A percentile compares a stretch with the other conserved stretches of the same genome.
These are phyloP conservation scores for Catharanthus roseus DNA, from an alignment of 257 asterid species.

Conservation along the genomic window DNA sequence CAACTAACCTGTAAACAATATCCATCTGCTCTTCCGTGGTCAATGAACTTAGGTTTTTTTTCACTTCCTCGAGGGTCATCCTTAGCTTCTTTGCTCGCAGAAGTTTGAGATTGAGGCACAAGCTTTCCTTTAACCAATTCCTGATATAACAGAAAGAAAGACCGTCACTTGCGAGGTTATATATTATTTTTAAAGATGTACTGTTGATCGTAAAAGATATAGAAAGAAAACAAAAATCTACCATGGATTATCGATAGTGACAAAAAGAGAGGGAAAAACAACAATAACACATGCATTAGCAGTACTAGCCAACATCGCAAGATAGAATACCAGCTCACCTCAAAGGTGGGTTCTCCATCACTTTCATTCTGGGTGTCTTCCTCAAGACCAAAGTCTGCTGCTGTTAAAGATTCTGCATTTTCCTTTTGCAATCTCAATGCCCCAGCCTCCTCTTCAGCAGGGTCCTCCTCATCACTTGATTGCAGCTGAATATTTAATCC, in stretches of 20 bases:
- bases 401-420: slow-evolving; percentile 42
- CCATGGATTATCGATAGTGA: neutral
- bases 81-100: slow-evolving; percentile 35
- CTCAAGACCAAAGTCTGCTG: slow-evolving; percentile 74
- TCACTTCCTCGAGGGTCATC: slow-evolving; percentile 56
- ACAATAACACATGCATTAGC: neutral
- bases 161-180: neutral
- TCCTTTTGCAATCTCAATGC: slow-evolving; percentile 55
- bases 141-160: slow-evolving; percentile 29
- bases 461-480: slow-evolving; percentile 72
- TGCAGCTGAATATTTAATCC: slow-evolving; percentile 33
- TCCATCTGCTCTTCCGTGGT: slow-evolving; percentile 91
- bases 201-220: neutral
- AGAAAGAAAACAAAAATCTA: neutral
- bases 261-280: neutral
- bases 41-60: slow-evolving; percentile 66
- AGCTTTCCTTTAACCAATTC: slow-evolving; percentile 57
- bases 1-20: slow-evolving; percentile 65
- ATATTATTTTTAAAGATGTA: neutral
- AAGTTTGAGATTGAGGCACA: slow-evolving; percentile 30
- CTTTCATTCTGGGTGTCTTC: slow-evolving; percentile 41
- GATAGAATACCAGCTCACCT: slow-evolving; percentile 42
- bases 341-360: slow-evolving; percentile 63
- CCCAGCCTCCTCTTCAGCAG: slow-evolving; percentile 73
- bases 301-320: neutral